phyloP scores from a whole-genome alignment of 1,139 yeast species.

The Diutina ranongensis region DNA sequence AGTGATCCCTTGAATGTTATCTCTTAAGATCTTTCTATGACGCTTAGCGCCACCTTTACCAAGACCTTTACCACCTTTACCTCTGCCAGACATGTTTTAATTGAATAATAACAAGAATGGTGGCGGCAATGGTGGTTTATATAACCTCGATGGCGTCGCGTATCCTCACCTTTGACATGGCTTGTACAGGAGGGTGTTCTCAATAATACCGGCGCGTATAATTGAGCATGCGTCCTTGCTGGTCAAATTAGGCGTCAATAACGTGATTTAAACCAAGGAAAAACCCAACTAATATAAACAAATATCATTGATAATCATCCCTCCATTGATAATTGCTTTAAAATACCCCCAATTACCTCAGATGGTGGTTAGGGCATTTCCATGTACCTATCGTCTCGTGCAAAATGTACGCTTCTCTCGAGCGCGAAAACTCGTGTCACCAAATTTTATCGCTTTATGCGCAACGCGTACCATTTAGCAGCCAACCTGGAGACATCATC shows the following conservation, averaged over 20 bases:
- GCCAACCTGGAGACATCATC: too few species aligned
- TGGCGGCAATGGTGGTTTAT: conserved; percentile 1
- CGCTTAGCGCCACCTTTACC: conserved; percentile 99
- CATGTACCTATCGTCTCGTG: neutral
- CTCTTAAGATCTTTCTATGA: conserved; percentile 99
- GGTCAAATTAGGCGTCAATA: neutral
- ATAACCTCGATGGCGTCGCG: too few species aligned
- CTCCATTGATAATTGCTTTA: neutral
- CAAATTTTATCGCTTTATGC: neutral
- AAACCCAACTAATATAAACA: too few species aligned
- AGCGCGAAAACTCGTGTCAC: neutral
- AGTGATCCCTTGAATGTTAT: conserved; percentile 98
- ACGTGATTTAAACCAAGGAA: too few species aligned
- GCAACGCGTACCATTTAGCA: neutral
- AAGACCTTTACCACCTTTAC: conserved; percentile 98
- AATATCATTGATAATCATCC: neutral
- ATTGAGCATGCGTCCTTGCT: neutral
- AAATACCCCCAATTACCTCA: neutral
- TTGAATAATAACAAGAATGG: conserved; percentile 9
- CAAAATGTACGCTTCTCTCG: neutral
- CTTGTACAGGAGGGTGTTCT: neutral
- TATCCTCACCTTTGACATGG: too few species aligned
- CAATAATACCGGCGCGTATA: neutral
- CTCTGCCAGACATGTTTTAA: conserved; percentile 97
- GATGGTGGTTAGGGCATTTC: neutral